Conservation (phyloP, 768 basidiomycete genomes). For the Pleurotus salmoneostramineus region DNA sequence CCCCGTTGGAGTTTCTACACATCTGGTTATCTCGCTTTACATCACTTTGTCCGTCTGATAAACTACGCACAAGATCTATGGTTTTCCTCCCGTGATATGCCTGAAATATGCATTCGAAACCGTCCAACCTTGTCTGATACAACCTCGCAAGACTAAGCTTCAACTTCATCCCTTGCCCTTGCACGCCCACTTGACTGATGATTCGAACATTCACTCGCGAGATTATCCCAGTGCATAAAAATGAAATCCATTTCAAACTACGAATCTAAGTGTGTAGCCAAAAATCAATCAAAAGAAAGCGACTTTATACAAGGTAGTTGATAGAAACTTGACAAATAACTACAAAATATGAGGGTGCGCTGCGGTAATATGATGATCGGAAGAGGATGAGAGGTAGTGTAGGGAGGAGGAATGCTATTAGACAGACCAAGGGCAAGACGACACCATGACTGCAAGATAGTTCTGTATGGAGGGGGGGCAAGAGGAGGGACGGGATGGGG, state of each 20-base stretch:
- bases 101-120: not conserved
- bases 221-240: not conserved
- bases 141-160: too few relatives aligned
- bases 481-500: slow-evolving; percentile 43
- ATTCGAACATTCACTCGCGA: too few relatives aligned
- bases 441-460: not conserved
- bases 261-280: not conserved
- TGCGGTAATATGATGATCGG: slow-evolving; percentile 44
- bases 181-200: too few relatives aligned
- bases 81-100: not conserved
- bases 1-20: not conserved
- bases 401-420: slow-evolving; percentile 47
- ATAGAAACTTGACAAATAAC: slow-evolving; percentile 42
- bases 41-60: not conserved
- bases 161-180: too few relatives aligned
- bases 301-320: slow-evolving; percentile 50
- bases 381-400: slow-evolving; percentile 3
- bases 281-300: slow-evolving; percentile 18
- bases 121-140: not conserved
- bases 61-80: not conserved
- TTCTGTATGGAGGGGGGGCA: slow-evolving; percentile 31
- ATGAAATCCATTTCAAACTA: not conserved
- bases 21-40: not conserved
- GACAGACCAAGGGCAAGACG: slow-evolving; percentile 46
- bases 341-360: slow-evolving; percentile 59